A percentile compares a stretch with the other conserved stretches of the same genome.
Conservation (phyloP, 768 basidiomycete genomes). For the Boletus tylopilopsis region DNA sequence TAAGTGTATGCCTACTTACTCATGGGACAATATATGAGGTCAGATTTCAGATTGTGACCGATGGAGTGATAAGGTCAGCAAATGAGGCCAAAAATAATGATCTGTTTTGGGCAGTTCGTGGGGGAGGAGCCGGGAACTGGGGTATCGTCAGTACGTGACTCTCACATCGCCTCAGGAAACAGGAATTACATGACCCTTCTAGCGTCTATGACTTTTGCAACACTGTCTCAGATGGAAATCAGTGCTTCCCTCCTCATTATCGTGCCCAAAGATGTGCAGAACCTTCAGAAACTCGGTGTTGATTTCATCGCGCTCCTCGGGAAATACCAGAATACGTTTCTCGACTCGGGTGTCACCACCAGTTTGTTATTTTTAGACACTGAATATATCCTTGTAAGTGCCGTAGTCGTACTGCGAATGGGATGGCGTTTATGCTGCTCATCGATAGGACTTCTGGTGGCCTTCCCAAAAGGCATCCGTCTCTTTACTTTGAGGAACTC, state of each 20-base stretch:
- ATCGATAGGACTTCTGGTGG: neutral
- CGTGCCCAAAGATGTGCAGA: conserved; percentile 9
- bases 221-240: conserved; percentile 3
- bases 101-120: neutral
- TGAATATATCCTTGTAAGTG: conserved; percentile 8
- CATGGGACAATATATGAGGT: neutral
- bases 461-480: neutral
- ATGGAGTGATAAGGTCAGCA: neutral
- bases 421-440: neutral
- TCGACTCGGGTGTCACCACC: conserved; percentile 9
- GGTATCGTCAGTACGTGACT: neutral
- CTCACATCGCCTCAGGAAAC: neutral
- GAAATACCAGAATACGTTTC: conserved; percentile 12
- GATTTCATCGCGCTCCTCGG: conserved; percentile 17
- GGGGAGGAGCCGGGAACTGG: neutral
- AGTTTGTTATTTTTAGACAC: neutral
- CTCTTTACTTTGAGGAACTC: neutral
- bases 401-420: neutral
- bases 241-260: conserved; percentile 7
- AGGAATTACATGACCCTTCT: neutral
- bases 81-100: neutral
- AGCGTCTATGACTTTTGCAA: neutral
- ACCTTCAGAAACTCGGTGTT: conserved; percentile 7
- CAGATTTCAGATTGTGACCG: neutral
- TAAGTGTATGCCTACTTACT: neutral